Evolutionary conservation across 208 protist species (phyloP), one percentile per base, ranked within the genome.

Genomic region (Jaenimonas drosophilae): DNA sequence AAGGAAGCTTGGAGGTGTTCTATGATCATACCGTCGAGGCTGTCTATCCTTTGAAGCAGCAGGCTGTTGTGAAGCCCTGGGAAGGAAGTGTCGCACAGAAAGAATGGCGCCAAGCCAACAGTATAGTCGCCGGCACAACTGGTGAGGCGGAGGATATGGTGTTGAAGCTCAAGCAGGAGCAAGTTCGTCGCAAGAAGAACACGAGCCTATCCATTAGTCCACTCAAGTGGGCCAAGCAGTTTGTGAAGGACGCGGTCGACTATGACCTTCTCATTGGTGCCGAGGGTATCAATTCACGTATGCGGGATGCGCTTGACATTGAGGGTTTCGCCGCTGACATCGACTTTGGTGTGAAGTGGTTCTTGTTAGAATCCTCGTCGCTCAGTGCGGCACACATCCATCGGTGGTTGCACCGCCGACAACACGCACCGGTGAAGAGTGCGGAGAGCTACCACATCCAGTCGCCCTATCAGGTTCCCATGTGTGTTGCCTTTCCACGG

Each of bases 251-350:
- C 11, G 81, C 76, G 1, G 79, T 90, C 12, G 53, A 79, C 58
- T 94, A 91, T 51, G 86, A 94, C 49, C 54, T 94, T 9, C 62
- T 94, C 20, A 72, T 94, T 44, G 75, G 48, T 33, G 80, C 78
- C 1, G 86, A 94, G 29, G 86, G 86, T 1, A 74, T 74, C 16
- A 74, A 74, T 55, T 94, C 86, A n/a, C 49, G 66, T 28, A 52
- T 91, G 55, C 75, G 86, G 0, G 64, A 87, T 49, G 54, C 89
- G 33, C 54, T 91, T 6, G 86, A 94, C 49, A 81, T 91, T 33
- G 81, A 94, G 49, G 86, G 81, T 27, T 85, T 90, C 49, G 37
- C 66, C 16, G 70, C 78, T 0, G 81, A 94, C 48, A 39, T 66
- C 7, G 71, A 89, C 59, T 80, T 89, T 49, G 76, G 55, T 20